These are phyloP conservation scores for Pseudonitzschia multiseries DNA, from an alignment of 108 stramenopile genomes.

Conservation along the genomic window DNA sequence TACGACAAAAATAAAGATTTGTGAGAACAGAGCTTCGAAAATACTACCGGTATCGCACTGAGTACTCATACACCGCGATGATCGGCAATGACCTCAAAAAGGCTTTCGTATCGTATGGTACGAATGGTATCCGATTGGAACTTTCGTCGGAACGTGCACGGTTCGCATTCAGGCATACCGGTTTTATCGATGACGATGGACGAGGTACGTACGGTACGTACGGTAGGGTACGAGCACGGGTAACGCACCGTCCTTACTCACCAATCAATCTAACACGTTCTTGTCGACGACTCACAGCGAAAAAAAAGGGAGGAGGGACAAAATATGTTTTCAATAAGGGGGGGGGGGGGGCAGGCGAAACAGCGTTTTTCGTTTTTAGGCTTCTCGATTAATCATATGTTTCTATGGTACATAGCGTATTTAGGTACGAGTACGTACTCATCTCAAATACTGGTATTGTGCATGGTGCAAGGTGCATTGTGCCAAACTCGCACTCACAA, in stretches of 20 bases:
- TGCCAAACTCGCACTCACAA: too few relatives aligned
- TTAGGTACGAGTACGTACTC: too few relatives aligned
- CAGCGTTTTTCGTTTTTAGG: too few relatives aligned
- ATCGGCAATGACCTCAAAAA: not conserved
- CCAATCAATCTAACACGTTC: not conserved
- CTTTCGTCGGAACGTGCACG: constrained; percentile 8
- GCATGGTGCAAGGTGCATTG: too few relatives aligned
- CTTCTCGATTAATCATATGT: too few relatives aligned
- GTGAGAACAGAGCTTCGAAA: not conserved
- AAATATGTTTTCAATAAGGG: not conserved
- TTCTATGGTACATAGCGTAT: too few relatives aligned
- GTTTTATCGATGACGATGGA: not conserved
- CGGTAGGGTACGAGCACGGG: not conserved
- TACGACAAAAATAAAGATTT: constrained; percentile 5
- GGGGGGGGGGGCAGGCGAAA: too few relatives aligned
- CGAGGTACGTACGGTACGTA: not conserved
- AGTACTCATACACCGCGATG: too few relatives aligned
- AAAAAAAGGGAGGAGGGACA: not conserved
- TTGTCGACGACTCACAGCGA: not conserved
- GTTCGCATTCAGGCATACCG: not conserved
- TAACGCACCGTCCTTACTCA: not conserved
- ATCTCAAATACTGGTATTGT: too few relatives aligned
- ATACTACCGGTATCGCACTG: not conserved
- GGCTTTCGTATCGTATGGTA: not conserved
- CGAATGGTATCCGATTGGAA: not conserved